Conservation (phyloP, 345 rosid genomes). For the Capsella bursapastoris region DNA sequence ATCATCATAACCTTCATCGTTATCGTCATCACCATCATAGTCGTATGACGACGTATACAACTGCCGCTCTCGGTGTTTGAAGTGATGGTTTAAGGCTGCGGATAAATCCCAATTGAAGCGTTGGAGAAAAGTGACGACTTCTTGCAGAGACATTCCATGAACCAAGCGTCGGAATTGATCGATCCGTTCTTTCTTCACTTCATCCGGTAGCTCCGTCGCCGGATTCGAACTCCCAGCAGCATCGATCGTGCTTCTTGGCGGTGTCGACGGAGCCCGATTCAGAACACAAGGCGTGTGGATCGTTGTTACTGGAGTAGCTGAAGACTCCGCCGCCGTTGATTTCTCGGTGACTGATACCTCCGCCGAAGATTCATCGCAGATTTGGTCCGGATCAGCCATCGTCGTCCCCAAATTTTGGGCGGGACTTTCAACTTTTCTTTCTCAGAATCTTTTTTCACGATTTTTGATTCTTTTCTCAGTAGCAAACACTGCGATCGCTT, state of each 20-base stretch:
- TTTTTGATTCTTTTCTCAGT: not conserved
- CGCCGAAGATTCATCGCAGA: not conserved
- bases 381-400: not conserved
- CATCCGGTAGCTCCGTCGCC: not conserved
- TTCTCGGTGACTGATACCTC: too few relatives aligned
- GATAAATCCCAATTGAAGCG: not conserved
- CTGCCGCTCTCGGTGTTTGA: too few relatives aligned
- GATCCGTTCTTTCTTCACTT: not conserved
- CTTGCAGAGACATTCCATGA: not conserved
- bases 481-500: not conserved
- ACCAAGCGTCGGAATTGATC: not conserved
- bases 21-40: too few relatives aligned
- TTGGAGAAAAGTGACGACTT: not conserved
- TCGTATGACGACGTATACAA: not conserved
- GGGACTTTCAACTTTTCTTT: not conserved
- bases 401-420: not conserved
- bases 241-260: not conserved
- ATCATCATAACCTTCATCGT: too few relatives aligned
- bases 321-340: not conserved
- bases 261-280: not conserved
- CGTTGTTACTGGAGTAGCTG: not conserved
- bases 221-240: not conserved
- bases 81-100: not conserved
- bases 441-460: not conserved
- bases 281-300: not conserved